Base-by-base conservation (phyloP, 805 yeast species). In the Grigorovia jiainica region DNA sequence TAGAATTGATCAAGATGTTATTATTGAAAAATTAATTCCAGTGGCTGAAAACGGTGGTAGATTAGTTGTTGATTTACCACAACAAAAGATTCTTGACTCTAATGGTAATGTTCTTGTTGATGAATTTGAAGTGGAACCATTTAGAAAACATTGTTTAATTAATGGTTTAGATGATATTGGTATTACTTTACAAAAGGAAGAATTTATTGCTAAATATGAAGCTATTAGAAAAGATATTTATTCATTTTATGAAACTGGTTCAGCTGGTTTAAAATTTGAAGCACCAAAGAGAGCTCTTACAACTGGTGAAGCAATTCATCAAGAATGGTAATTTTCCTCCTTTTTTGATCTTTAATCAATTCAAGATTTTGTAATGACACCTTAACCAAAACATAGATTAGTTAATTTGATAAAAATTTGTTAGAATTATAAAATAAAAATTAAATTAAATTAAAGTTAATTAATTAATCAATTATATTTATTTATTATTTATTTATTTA, bases 141-240 rank as follows among this genome's bases (percentile, higher is more conserved):
- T 89, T 74, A 82, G 97, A 74, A 87, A 89, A 67, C 95, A 90
- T 65, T 92, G 97, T 63, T 73, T 92, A 54, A 70, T 90, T 44
- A 87, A 92, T 51, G 98, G 98, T 50, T 78, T 92, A 48, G 98
- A 92, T 63, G 98, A 92, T 63, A 92, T 92, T 65, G 97, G 97
- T 36, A 76, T 92, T 58, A 92, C 98, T 40, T 68, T 92, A 55
- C 90, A 89, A 66, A 87, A 89, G 67, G 96, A 86, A 66, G 76
- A 76, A 42, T 78, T 56, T 64, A 92, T 92, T 54, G 43, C 62
- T 41, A 72, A 77, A 53, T 92, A 78, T 57, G 98, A 92, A 70
- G 75, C 66, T 18, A 65, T 67, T 48, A 84, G 98, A 75, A 79
- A 74, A 60, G 79, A 73, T 41, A 79, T 71, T 60, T 92, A 85